These are phyloP conservation scores for Triticum timopheevii DNA, from an alignment of 176 grass and related monocot species.

Conservation along the genomic window DNA sequence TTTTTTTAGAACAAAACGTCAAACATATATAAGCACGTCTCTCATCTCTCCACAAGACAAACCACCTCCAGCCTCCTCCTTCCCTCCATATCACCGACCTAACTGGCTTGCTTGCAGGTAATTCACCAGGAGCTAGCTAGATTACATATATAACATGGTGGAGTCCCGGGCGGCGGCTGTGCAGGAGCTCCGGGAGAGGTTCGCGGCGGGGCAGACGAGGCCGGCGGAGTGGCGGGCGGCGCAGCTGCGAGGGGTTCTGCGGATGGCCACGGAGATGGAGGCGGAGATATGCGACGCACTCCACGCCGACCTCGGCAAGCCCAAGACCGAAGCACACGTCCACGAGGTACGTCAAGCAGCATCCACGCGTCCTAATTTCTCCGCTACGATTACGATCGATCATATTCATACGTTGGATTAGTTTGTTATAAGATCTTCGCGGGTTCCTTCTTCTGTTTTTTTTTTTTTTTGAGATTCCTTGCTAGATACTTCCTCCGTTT, in stretches of 20 bases:
- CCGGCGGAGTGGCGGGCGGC: conserved; percentile 57
- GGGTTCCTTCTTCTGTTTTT: background rate
- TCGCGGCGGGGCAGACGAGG: conserved; percentile 52
- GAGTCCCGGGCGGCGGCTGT: conserved; percentile 7
- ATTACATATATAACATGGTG: background rate
- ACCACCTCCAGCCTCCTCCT: background rate
- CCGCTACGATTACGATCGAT: background rate
- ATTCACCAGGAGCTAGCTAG: background rate
- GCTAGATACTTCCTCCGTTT: too few relatives aligned
- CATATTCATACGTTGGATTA: background rate
- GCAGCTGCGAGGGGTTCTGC: conserved; percentile 54
- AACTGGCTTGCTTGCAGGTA: background rate
- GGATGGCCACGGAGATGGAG: conserved; percentile 69
- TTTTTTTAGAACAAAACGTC: background rate
- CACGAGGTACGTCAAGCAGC: conserved; percentile 36
- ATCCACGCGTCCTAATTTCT: background rate
- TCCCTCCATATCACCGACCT: background rate
- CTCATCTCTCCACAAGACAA: background rate
- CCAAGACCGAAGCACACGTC: conserved; percentile 54
- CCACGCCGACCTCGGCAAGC: conserved; percentile 64
- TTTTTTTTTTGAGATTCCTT: too few relatives aligned
- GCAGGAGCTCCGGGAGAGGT: conserved; percentile 42
- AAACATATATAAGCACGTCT: conserved; percentile 1
- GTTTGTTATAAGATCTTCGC: background rate
- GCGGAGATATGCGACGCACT: conserved; percentile 57